phyloP scores from a whole-genome alignment of 805 yeast genomes.

The Schwanniomyces occidentalis region DNA sequence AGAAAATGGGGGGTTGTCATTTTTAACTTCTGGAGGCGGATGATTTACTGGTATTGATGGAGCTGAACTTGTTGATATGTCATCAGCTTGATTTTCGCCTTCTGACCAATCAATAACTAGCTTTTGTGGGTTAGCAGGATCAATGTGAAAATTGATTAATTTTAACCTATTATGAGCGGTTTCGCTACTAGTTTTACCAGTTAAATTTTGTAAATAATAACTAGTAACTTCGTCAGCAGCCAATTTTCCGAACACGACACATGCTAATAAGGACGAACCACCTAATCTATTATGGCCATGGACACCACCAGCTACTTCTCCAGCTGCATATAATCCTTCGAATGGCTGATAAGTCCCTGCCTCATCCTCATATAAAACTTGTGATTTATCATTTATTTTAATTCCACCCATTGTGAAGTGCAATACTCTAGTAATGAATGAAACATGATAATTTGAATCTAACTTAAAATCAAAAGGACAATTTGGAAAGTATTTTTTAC shows the following conservation, averaged over 20 bases:
- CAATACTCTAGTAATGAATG: constrained; percentile 56
- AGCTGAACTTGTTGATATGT: neutral
- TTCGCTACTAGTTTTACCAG: constrained; percentile 7
- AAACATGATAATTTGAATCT: constrained; percentile 46
- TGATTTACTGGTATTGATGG: too few species aligned
- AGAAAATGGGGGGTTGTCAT: constrained; percentile 4
- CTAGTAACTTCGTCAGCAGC: constrained; percentile 45
- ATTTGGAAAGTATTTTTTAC: constrained; percentile 50
- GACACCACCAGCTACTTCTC: constrained; percentile 48
- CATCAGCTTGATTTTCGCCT: constrained; percentile 2
- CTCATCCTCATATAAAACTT: constrained; percentile 41
- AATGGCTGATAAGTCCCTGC: constrained; percentile 20
- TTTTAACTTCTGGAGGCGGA: neutral
- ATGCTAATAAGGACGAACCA: constrained; percentile 44
- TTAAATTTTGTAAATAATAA: constrained; percentile 27
- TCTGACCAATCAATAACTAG: constrained; percentile 36
- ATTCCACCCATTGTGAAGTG: constrained; percentile 77
- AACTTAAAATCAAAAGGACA: constrained; percentile 40
- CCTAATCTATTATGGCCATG: constrained; percentile 48
- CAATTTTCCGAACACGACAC: constrained; percentile 45
- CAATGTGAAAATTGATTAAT: constrained; percentile 45
- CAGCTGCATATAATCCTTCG: constrained; percentile 42
- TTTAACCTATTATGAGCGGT: constrained; percentile 32
- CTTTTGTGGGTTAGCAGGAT: constrained; percentile 35
- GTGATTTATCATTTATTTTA: constrained; percentile 48